Evolutionary conservation across 192 early-diverging fungal species (phyloP).

Genomic region (Linnemannia elongata): DNA sequence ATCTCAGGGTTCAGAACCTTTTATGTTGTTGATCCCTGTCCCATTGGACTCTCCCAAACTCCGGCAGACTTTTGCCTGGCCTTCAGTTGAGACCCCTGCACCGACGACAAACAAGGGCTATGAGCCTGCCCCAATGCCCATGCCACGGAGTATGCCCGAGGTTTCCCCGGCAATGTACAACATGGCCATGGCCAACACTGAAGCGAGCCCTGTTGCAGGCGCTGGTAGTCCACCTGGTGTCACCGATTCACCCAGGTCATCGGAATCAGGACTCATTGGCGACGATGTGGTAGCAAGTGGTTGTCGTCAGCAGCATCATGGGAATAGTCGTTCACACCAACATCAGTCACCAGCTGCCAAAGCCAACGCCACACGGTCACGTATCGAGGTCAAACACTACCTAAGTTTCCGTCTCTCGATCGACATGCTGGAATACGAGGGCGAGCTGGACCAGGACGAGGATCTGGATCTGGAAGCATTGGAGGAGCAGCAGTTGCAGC

Average conservation of each 20-base stretch:
- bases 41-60: slow-evolving; percentile 30
- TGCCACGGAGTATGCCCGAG: not conserved
- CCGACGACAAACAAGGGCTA: not conserved
- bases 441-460: slow-evolving; percentile 24
- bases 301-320: not conserved
- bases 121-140: not conserved
- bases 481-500: slow-evolving; percentile 39
- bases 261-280: not conserved
- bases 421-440: slow-evolving; percentile 46
- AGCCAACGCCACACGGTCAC: slow-evolving; percentile 3
- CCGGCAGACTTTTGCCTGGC: slow-evolving; percentile 47
- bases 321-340: not conserved
- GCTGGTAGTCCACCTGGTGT: not conserved
- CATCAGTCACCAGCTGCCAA: not conserved
- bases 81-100: slow-evolving; percentile 21
- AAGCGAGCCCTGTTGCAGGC: not conserved
- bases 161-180: not conserved
- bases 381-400: slow-evolving; percentile 51
- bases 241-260: not conserved
- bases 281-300: not conserved
- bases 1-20: slow-evolving; percentile 15
- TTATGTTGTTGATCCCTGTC: slow-evolving; percentile 37
- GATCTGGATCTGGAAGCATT: slow-evolving; percentile 27
- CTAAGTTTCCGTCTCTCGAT: slow-evolving; percentile 42
- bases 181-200: slow-evolving; percentile 14